phyloP scores from a whole-genome alignment of 2,329 filamentous ascomycete species.

The Talaromyces sp. region DNA sequence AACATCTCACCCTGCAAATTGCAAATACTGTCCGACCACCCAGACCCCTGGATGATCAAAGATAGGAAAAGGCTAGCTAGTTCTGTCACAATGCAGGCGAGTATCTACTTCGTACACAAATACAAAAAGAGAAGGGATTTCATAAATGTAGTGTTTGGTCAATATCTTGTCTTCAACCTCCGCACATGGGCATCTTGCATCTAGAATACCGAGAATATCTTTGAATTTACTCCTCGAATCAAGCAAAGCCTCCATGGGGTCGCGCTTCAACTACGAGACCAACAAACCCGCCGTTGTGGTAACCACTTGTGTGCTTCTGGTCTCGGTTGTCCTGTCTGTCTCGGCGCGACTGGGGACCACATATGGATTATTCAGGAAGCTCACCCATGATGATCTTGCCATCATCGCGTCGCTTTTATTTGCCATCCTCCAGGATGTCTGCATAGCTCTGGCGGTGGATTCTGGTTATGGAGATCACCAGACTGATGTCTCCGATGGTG shows the following conservation, averaged over 20 bases:
- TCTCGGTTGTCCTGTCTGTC: conserved; percentile 18
- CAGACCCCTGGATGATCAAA: conserved; percentile 2
- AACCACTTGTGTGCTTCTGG: conserved; percentile 18
- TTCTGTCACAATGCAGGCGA: conserved; percentile 2
- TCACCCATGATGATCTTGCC: conserved; percentile 19
- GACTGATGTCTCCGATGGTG: conserved; percentile 8
- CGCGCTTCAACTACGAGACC: conserved; percentile 19
- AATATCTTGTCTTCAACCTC: conserved; percentile 8
- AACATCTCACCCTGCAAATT: conserved; percentile 1
- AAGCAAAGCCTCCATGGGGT: conserved; percentile 14
- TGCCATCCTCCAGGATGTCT: conserved; percentile 16
- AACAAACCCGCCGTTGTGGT: conserved; percentile 20
- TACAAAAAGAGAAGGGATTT: conserved; percentile 5
- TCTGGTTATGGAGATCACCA: conserved; percentile 21
- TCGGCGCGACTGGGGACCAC: conserved; percentile 19
- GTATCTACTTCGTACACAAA: conserved; percentile 3
- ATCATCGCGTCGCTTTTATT: conserved; percentile 18
- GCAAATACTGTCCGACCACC: conserved; percentile 1
- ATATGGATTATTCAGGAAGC: conserved; percentile 16
- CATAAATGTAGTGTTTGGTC: conserved; percentile 2
- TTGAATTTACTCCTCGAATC: background rate
- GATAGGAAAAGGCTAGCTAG: conserved; percentile 3
- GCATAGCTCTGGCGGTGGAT: conserved; percentile 17
- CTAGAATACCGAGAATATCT: conserved; percentile 5
- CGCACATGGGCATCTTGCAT: conserved; percentile 2